These are phyloP conservation scores for Vigna nakashimae DNA, from an alignment of 306 rosid species.

Conservation along the genomic window DNA sequence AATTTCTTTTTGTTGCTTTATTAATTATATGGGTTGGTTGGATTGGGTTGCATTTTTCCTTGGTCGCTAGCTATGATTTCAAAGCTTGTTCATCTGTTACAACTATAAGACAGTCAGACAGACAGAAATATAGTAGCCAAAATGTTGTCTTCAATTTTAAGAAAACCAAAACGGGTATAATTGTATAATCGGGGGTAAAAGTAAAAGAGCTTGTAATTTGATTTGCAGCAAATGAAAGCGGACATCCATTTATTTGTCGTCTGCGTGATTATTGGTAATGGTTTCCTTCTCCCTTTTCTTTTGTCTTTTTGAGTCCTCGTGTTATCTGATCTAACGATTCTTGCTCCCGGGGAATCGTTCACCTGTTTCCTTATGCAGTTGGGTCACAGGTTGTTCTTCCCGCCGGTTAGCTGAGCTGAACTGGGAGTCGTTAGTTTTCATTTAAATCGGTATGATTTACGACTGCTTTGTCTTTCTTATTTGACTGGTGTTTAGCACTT, in stretches of 20 bases:
- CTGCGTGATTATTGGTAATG: background rate
- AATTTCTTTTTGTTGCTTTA: conserved; percentile 44
- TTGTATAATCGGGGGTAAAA: conserved; percentile 48
- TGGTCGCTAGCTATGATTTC: conserved; percentile 40
- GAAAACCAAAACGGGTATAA: conserved; percentile 31
- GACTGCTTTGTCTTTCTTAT: background rate
- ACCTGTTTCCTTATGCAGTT: conserved; percentile 7
- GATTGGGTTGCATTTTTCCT: conserved; percentile 28
- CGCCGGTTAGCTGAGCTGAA: background rate
- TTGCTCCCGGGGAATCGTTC: too few relatives aligned
- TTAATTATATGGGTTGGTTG: conserved; percentile 30
- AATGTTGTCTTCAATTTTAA: conserved; percentile 44
- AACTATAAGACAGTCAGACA: conserved; percentile 44
- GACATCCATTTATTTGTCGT: conserved; percentile 35
- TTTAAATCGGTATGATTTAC: background rate
- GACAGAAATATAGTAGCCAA: conserved; percentile 47
- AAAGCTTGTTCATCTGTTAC: conserved; percentile 43
- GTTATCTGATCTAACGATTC: background rate
- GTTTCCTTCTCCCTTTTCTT: too few relatives aligned
- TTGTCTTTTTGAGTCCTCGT: background rate
- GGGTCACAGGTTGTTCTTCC: background rate
- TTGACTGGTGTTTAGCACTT: background rate
- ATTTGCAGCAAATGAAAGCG: conserved; percentile 43
- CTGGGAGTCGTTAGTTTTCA: background rate
- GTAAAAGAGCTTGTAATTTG: conserved; percentile 40